Percentiles rank a stretch among this genome's conserved stretches.
Evolutionary conservation across 1,284 basidiomycete species (phyloP).

Genomic region (Sanguinoderma infundibulare): DNA sequence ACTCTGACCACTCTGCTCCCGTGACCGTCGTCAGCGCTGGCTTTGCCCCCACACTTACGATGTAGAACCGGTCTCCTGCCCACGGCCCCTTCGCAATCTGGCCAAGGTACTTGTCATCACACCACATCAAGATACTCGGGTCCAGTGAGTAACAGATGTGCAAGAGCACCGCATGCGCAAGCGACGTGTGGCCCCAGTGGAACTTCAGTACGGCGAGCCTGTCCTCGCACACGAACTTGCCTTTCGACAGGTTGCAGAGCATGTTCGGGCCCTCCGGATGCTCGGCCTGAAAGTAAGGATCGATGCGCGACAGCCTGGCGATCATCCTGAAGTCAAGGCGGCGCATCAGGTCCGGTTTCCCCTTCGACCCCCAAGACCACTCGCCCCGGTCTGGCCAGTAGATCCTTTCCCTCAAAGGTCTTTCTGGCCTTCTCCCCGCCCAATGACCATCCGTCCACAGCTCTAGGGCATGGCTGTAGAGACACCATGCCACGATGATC

Average conservation of each 20-base stretch:
- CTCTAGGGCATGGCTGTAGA: background rate
- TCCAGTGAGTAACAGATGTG: background rate
- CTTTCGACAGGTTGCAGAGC: constrained; percentile 7
- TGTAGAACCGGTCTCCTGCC: constrained; percentile 6
- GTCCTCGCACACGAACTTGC: constrained; percentile 5
- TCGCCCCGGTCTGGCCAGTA: too few species aligned
- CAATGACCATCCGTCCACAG: background rate
- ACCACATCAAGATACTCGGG: background rate
- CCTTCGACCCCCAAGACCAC: too few species aligned
- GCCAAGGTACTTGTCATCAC: background rate
- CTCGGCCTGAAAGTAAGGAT: background rate
- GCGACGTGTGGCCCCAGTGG: background rate
- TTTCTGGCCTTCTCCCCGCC: too few species aligned
- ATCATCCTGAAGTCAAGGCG: background rate
- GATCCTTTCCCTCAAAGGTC: too few species aligned
- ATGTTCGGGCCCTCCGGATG: background rate
- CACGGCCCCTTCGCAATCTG: background rate
- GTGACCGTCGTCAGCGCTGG: background rate
- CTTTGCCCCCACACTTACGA: background rate
- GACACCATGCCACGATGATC: background rate
- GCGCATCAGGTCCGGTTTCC: background rate
- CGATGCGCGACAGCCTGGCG: too few species aligned
- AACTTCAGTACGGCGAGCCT: background rate
- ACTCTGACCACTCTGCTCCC: constrained; percentile 2
- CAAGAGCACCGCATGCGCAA: background rate